Base-by-base conservation (phyloP, 2,329 filamentous ascomycete genomes). In the Lachnellula arida region DNA sequence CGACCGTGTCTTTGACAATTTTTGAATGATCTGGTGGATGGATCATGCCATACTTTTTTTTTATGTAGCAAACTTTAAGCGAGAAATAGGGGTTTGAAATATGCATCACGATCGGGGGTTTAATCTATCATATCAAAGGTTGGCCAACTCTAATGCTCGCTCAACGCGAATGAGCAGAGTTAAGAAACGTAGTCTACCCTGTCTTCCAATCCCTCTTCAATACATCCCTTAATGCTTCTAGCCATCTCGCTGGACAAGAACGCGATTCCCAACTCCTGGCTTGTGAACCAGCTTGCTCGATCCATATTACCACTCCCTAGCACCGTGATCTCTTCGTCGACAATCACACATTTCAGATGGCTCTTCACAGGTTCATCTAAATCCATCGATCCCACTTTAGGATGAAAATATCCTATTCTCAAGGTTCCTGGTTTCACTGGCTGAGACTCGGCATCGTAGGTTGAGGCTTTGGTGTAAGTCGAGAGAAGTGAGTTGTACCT, bases 231-330 rank as follows among this genome's bases (percentile, higher is more conserved):
- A 11, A 67, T 54, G 9, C 49, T 40, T 11, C 25, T 55, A 11
- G 75, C 75, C 39, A 80, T 63, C 0, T 69, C 68, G 7, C 53
- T 63, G 4, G 73, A 75, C 51, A 79, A 77, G 44, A 84, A 75
- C 1, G 78, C 78, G 32, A 94, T 75, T 1, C 89, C 89, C 22
- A 94, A 74, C 72, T 95, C 90, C 71, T 94, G 90, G 69, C 88
- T 92, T 5, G 90, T 94, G 71, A 83, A 92, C 88, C 88, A 94
- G 68, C 88, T 92, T 7, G 90, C 89, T 1, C 89, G 81, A 72
- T 95, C 90, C 78, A 92, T 83, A 68, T 95, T 95, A 1, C 89
- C 89, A 17, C 88, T 92, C 0, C 90, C 90, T 2, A 94, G 73
- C 0, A 94, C 77, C 1, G 86, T 76, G 19, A 84, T 82, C 58